Evolutionary conservation across 2,329 filamentous ascomycete genomes (phyloP).

Genomic region (Ophiostoma perfectum): DNA sequence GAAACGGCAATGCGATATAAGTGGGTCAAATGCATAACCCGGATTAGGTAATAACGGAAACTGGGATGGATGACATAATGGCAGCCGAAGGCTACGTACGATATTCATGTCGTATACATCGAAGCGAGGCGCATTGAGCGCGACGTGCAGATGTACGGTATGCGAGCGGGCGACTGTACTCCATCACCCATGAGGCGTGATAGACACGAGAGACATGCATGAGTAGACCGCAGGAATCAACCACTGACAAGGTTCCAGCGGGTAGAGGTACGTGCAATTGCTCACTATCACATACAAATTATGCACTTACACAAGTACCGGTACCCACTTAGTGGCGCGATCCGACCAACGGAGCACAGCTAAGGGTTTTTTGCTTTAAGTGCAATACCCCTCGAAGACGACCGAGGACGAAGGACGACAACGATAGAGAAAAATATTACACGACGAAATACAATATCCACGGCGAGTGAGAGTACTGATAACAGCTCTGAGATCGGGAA

Average conservation of each 20-base stretch:
- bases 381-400: not conserved
- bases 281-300: not conserved
- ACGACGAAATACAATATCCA: slow-evolving; percentile 2
- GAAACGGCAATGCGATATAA: no score
- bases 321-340: slow-evolving; percentile 15
- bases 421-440: not conserved
- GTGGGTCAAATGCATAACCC: no score
- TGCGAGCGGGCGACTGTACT: no score
- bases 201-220: no score
- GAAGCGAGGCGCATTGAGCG: no score
- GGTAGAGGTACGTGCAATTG: not conserved
- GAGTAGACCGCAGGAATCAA: no score
- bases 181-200: no score
- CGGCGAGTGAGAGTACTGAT: slow-evolving; percentile 6
- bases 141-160: no score
- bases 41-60: no score
- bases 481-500: slow-evolving; percentile 2
- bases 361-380: not conserved
- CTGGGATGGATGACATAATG: no score
- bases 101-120: no score
- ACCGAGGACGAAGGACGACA: not conserved
- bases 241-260: not conserved
- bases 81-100: no score
- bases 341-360: slow-evolving; percentile 17
- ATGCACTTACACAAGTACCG: slow-evolving; percentile 1